Conservation (phyloP, 164 flowering plant genomes). For the Amborella trichopoda region DNA sequence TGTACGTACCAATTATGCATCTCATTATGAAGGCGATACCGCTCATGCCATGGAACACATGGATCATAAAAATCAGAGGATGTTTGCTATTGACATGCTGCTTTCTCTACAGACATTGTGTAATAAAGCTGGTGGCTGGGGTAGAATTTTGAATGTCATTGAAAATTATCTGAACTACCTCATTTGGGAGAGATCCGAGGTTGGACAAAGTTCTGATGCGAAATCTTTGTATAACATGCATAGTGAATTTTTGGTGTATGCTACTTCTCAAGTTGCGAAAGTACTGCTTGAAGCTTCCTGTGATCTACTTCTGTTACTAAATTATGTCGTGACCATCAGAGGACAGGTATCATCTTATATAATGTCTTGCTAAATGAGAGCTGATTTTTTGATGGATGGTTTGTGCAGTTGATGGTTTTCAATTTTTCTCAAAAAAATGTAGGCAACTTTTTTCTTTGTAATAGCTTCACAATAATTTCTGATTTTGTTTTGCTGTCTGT, state of each 20-base stretch:
- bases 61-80: conserved; percentile 60
- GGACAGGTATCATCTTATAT: conserved; percentile 68
- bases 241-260: conserved; percentile 40
- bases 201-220: conserved; percentile 16
- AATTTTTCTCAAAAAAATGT: too few relatives aligned
- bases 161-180: conserved; percentile 57
- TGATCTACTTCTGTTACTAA: conserved; percentile 53
- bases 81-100: conserved; percentile 64
- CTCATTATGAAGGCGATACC: conserved; percentile 46
- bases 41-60: conserved; percentile 46
- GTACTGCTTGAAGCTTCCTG: conserved; percentile 75
- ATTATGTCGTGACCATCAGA: conserved; percentile 49
- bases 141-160: conserved; percentile 46
- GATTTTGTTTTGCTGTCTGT: too few relatives aligned
- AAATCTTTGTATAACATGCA: conserved; percentile 21
- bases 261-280: conserved; percentile 73
- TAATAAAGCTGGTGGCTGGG: conserved; percentile 57
- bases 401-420: too few relatives aligned
- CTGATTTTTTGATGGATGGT: too few relatives aligned
- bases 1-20: conserved; percentile 15
- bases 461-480: too few relatives aligned
- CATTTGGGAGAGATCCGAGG: conserved; percentile 39
- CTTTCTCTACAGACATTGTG: conserved; percentile 44
- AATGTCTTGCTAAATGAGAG: too few relatives aligned
- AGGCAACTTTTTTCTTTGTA: too few relatives aligned